A percentile compares a stretch with the other conserved stretches of the same genome.
Conservation (phyloP, 345 rosid species). For the Lepidium aucheri region DNA sequence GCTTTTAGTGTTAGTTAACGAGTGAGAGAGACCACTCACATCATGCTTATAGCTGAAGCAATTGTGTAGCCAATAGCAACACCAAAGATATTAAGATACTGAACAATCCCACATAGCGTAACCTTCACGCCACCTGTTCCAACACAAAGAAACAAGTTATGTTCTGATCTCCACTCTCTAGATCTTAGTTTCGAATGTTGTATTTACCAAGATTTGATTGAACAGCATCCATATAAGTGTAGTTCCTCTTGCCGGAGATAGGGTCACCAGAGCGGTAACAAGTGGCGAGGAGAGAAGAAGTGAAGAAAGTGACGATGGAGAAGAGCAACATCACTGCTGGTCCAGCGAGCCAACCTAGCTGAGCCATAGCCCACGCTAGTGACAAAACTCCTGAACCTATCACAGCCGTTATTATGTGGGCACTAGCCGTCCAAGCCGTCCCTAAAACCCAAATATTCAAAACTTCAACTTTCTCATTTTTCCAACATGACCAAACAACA, state of each 20-base stretch:
- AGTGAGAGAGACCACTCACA: conserved; percentile 22
- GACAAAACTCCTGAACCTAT: conserved; percentile 58
- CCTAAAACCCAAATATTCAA: not conserved
- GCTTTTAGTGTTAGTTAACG: not conserved
- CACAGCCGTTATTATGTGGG: conserved; percentile 54
- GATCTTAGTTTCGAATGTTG: not conserved
- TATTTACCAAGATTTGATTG: conserved; percentile 32
- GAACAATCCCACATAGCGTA: conserved; percentile 34
- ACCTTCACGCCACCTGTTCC: conserved; percentile 24
- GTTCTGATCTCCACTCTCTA: not conserved
- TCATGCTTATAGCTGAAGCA: conserved; percentile 39
- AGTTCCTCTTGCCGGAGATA: conserved; percentile 34
- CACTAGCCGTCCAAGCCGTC: conserved; percentile 40
- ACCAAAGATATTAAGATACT: conserved; percentile 33
- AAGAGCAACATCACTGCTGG: conserved; percentile 34
- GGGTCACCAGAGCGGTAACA: conserved; percentile 42
- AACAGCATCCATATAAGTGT: conserved; percentile 38
- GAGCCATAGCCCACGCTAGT: conserved; percentile 52
- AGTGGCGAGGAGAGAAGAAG: conserved; percentile 29
- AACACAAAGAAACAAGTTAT: not conserved
- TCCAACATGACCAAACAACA: too few species aligned
- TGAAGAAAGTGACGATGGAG: conserved; percentile 38
- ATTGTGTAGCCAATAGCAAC: conserved; percentile 47
- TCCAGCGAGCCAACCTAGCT: conserved; percentile 58
- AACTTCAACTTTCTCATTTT: not conserved